phyloP scores from a whole-genome alignment of 441 rosid species.

The Francoa sonchifolia region DNA sequence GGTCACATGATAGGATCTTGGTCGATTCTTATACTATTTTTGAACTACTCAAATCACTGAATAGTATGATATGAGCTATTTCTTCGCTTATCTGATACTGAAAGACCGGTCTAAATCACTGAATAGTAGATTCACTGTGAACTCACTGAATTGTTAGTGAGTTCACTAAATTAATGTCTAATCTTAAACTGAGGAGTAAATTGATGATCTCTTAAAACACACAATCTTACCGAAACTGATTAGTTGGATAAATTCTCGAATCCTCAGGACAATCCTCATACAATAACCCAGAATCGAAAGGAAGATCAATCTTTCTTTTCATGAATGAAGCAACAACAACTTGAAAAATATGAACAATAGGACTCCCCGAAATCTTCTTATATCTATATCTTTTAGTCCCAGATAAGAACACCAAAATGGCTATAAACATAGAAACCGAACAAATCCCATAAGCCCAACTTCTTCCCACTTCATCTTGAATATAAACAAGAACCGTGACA shows the following conservation, averaged over 20 bases:
- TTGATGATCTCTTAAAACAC: neutral
- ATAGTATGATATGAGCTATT: no score
- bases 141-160: no score
- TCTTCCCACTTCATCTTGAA: slow-evolving; percentile 73
- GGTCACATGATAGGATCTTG: no score
- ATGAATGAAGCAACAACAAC: slow-evolving; percentile 41
- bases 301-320: slow-evolving; percentile 42
- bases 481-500: slow-evolving; percentile 77
- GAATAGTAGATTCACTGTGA: no score
- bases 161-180: no score
- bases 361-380: slow-evolving; percentile 73
- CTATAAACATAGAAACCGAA: slow-evolving; percentile 48
- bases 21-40: no score
- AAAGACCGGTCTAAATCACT: no score
- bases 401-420: slow-evolving; percentile 40
- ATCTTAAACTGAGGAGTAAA: no score
- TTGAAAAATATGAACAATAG: slow-evolving; percentile 65
- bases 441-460: slow-evolving; percentile 84
- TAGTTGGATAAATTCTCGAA: slow-evolving; percentile 40
- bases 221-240: slow-evolving; percentile 44
- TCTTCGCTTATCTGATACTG: no score
- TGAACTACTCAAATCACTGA: no score
- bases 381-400: slow-evolving; percentile 57
- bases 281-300: slow-evolving; percentile 33
- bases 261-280: slow-evolving; percentile 46